Conservation (phyloP, 2,329 filamentous ascomycete genomes). For the Gyromitra esculenta region DNA sequence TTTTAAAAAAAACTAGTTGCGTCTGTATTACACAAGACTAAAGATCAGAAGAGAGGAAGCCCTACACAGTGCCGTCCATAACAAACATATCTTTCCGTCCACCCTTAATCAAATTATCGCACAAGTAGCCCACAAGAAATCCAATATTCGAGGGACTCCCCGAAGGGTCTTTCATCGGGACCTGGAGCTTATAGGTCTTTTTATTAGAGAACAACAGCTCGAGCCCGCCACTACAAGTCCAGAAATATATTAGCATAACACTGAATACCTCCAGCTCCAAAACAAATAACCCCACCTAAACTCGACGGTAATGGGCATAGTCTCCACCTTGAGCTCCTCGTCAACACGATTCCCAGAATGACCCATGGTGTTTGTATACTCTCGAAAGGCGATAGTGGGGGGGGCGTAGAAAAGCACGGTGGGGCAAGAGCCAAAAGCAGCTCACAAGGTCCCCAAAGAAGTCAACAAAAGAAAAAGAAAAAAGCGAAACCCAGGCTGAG, state of each 20-base stretch:
- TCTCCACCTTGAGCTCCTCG: slow-evolving; percentile 17
- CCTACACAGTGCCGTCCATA: slow-evolving; percentile 86
- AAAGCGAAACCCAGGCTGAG: slow-evolving; percentile 14
- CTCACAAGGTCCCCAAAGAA: not conserved
- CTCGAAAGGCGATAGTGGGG: slow-evolving; percentile 24
- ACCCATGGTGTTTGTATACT: slow-evolving; percentile 4
- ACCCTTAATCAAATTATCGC: slow-evolving; percentile 84
- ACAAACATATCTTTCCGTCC: slow-evolving; percentile 87
- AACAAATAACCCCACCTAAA: slow-evolving; percentile 64
- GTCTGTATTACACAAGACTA: not conserved
- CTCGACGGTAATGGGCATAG: slow-evolving; percentile 73
- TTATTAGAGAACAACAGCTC: slow-evolving; percentile 92
- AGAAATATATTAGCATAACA: not conserved
- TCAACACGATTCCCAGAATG: not conserved
- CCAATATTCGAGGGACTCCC: slow-evolving; percentile 71
- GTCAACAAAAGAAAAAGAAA: not conserved
- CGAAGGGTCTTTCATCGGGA: slow-evolving; percentile 69
- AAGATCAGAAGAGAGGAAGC: slow-evolving; percentile 56
- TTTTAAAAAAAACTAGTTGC: not conserved
- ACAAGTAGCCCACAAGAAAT: slow-evolving; percentile 81
- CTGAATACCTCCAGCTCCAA: not conserved
- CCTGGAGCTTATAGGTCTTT: slow-evolving; percentile 73
- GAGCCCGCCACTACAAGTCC: slow-evolving; percentile 76
- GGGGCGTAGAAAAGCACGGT: not conserved
- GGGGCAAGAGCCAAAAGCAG: not conserved